Evolutionary conservation across 2,329 filamentous ascomycete genomes (phyloP).

Genomic region (Fusarium ambrosium): DNA sequence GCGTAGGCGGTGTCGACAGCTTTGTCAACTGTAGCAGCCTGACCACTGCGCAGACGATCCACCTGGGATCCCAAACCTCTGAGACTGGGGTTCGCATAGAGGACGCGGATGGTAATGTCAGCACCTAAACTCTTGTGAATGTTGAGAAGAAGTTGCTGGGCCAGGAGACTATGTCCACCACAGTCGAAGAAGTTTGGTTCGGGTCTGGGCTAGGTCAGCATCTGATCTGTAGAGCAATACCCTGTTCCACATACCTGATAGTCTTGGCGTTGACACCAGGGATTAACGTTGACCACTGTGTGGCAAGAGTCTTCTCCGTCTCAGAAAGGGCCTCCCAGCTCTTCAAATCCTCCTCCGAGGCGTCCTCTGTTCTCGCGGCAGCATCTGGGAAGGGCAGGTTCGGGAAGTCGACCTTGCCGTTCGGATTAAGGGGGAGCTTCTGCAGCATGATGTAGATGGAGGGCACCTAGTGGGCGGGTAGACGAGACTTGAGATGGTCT

Average conservation of each 20-base stretch:
- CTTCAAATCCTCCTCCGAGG: background rate
- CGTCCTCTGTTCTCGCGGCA: background rate
- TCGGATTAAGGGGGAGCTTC: slow-evolving; percentile 77
- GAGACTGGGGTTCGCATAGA: slow-evolving; percentile 37
- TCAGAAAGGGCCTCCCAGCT: background rate
- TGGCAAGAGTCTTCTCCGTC: background rate
- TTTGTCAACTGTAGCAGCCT: slow-evolving; percentile 10
- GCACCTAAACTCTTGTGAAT: slow-evolving; percentile 46
- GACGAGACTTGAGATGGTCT: slow-evolving; percentile 16
- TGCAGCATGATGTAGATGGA: slow-evolving; percentile 50
- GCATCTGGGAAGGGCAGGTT: slow-evolving; percentile 82
- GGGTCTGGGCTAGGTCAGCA: slow-evolving; percentile 1
- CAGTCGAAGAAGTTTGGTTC: slow-evolving; percentile 51
- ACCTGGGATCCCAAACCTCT: slow-evolving; percentile 9
- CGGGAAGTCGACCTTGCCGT: slow-evolving; percentile 84
- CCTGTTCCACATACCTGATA: background rate
- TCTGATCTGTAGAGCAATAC: background rate
- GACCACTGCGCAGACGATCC: slow-evolving; percentile 1
- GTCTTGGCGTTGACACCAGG: background rate
- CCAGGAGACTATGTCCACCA: slow-evolving; percentile 64
- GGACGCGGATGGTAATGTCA: slow-evolving; percentile 47
- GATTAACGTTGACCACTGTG: background rate
- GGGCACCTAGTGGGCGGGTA: slow-evolving; percentile 51
- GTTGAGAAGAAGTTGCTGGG: slow-evolving; percentile 80
- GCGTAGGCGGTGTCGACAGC: background rate